Evolutionary conservation across 768 basidiomycete species (phyloP).

Genomic region (Kwoniella sp.): DNA sequence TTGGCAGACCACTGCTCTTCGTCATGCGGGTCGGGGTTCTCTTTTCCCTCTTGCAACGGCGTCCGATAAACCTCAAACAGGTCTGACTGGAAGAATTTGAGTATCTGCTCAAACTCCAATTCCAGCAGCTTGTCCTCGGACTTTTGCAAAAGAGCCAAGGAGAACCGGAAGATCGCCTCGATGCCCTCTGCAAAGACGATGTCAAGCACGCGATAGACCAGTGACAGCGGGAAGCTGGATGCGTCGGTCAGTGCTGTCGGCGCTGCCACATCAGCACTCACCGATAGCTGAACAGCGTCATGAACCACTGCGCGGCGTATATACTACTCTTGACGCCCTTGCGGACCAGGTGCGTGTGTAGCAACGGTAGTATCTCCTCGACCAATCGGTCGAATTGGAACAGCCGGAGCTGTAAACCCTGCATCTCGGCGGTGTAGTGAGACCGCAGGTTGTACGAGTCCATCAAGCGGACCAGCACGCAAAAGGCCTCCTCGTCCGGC

Average conservation of each 20-base stretch:
- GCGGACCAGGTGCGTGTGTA: constrained; percentile 87
- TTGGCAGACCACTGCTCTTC: constrained; percentile 61
- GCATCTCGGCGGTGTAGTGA: constrained; percentile 99
- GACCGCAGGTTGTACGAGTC: constrained; percentile 91
- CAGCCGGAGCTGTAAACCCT: constrained; percentile 85
- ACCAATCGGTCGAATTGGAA: constrained; percentile 88
- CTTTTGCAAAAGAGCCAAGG: constrained; percentile 75
- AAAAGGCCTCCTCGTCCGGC: constrained; percentile 99
- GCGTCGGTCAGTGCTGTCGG: no score
- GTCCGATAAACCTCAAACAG: constrained; percentile 77
- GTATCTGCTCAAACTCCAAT: constrained; percentile 86
- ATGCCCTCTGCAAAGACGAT: constrained; percentile 94
- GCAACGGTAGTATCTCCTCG: constrained; percentile 85
- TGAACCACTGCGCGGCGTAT: constrained; percentile 98
- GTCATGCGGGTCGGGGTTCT: constrained; percentile 28
- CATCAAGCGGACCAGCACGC: constrained; percentile 89
- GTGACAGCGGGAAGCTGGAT: constrained; percentile 82
- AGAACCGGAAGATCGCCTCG: constrained; percentile 94
- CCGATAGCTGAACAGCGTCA: constrained; percentile 95
- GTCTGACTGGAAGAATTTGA: constrained; percentile 72
- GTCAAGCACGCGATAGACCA: constrained; percentile 95
- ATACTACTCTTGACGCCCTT: constrained; percentile 96
- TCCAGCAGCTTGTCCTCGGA: constrained; percentile 74
- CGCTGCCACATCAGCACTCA: constrained; percentile 50
- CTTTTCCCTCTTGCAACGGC: background rate